A percentile compares a stretch with the other conserved stretches of the same genome.
phyloP scores from a whole-genome alignment of 1,139 yeast genomes.

The Starmera stellimalicola region DNA sequence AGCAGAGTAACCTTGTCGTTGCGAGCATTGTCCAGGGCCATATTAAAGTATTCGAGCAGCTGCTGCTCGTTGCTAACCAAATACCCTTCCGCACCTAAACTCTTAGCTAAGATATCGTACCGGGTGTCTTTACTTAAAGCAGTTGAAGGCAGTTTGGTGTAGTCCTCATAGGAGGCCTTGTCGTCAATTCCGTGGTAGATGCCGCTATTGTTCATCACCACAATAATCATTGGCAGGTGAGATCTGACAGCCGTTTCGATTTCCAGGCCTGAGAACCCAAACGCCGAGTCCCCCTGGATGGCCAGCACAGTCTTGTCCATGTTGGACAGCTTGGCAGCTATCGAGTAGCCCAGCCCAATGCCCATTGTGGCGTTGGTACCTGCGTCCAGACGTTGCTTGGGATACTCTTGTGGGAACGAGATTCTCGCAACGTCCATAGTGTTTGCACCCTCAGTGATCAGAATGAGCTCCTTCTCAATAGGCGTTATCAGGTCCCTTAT shows the following conservation, averaged over 20 bases:
- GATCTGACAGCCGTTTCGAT: slow-evolving; percentile 52
- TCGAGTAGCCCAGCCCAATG: slow-evolving; percentile 55
- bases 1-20: slow-evolving; percentile 33
- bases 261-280: slow-evolving; percentile 61
- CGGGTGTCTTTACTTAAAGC: slow-evolving; percentile 44
- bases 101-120: slow-evolving; percentile 42
- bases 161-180: slow-evolving; percentile 17
- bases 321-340: slow-evolving; percentile 43
- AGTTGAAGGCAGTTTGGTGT: slow-evolving; percentile 39
- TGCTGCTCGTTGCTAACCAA: slow-evolving; percentile 32
- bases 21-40: slow-evolving; percentile 27
- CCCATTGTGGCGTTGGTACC: slow-evolving; percentile 74
- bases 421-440: slow-evolving; percentile 61
- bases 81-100: slow-evolving; percentile 47
- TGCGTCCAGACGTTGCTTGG: slow-evolving; percentile 50
- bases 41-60: slow-evolving; percentile 27
- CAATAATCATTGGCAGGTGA: slow-evolving; percentile 40
- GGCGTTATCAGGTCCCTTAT: slow-evolving; percentile 30
- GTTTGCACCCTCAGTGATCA: slow-evolving; percentile 58
- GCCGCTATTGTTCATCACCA: slow-evolving; percentile 61
- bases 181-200: slow-evolving; percentile 49
- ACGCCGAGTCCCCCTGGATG: slow-evolving; percentile 67
- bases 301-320: slow-evolving; percentile 40
- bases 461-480: slow-evolving; percentile 26
- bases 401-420: slow-evolving; percentile 42